phyloP scores from a whole-genome alignment of 306 rosid species.

The Rosa chinensis region DNA sequence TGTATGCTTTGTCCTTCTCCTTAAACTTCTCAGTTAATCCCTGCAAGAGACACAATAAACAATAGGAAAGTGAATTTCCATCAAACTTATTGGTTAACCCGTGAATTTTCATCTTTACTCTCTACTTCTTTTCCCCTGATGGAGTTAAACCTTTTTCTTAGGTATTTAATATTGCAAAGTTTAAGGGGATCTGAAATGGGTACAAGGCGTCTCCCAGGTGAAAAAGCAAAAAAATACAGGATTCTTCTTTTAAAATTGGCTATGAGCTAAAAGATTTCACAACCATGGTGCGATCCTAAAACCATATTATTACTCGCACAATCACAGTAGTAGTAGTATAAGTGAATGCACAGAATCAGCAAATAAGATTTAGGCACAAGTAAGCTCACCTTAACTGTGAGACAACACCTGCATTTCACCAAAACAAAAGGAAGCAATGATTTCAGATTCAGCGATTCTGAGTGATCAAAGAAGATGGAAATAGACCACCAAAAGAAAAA shows the following conservation, averaged over 20 bases:
- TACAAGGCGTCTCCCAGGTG: neutral
- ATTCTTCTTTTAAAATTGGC: neutral
- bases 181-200: neutral
- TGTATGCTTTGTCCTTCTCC: slow-evolving; percentile 74
- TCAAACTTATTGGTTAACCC: neutral
- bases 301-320: neutral
- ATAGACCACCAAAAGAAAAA: neutral
- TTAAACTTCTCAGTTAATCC: slow-evolving; percentile 91
- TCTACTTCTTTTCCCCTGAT: neutral
- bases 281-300: neutral
- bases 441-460: slow-evolving; percentile 11
- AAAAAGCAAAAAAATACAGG: neutral
- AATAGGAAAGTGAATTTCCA: neutral
- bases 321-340: neutral
- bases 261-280: neutral
- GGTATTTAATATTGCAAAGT: neutral
- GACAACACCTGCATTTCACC: slow-evolving; percentile 82
- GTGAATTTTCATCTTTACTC: neutral
- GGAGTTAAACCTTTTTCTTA: neutral
- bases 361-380: neutral
- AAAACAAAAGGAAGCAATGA: slow-evolving; percentile 20
- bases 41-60: slow-evolving; percentile 33
- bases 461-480: neutral
- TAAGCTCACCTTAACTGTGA: slow-evolving; percentile 85
- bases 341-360: neutral